Conservation (phyloP, 2,329 filamentous ascomycete genomes). For the Hirsutella minnesotensis region DNA sequence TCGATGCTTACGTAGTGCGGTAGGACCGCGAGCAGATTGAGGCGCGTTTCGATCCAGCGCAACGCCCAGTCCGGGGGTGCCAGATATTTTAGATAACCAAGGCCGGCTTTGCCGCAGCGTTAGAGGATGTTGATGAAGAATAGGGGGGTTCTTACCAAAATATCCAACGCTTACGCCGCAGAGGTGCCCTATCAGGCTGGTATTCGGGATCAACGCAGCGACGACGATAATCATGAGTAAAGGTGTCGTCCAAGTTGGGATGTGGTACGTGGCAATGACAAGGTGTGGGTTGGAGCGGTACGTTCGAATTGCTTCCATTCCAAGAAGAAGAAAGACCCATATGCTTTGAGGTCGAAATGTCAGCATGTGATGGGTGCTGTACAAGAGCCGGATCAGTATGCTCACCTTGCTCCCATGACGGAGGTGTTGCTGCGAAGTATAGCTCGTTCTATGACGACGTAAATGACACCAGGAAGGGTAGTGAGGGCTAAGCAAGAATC, state of each 20-base stretch:
- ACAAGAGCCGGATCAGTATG: background rate
- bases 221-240: slow-evolving; percentile 65
- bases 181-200: slow-evolving; percentile 77
- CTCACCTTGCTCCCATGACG: slow-evolving; percentile 73
- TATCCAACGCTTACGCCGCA: slow-evolving; percentile 80
- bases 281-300: slow-evolving; percentile 74
- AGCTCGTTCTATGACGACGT: slow-evolving; percentile 65
- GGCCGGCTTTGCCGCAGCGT: slow-evolving; percentile 44
- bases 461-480: slow-evolving; percentile 70
- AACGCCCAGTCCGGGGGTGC: slow-evolving; percentile 82
- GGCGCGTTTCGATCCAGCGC: slow-evolving; percentile 76
- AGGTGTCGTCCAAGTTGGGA: slow-evolving; percentile 88
- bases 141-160: slow-evolving; percentile 48
- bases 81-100: slow-evolving; percentile 81
- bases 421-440: slow-evolving; percentile 60
- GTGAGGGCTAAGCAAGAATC: slow-evolving; percentile 47
- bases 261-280: slow-evolving; percentile 47
- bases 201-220: slow-evolving; percentile 65
- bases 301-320: slow-evolving; percentile 75
- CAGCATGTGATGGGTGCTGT: too few relatives aligned
- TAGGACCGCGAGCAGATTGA: slow-evolving; percentile 72
- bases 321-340: slow-evolving; percentile 84
- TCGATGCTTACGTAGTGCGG: slow-evolving; percentile 92
- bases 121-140: background rate
- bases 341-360: too few relatives aligned